Evolutionary conservation across 768 basidiomycete species (phyloP), one percentile per base, ranked within the genome.

Genomic region (Boletus reticuloceps): DNA sequence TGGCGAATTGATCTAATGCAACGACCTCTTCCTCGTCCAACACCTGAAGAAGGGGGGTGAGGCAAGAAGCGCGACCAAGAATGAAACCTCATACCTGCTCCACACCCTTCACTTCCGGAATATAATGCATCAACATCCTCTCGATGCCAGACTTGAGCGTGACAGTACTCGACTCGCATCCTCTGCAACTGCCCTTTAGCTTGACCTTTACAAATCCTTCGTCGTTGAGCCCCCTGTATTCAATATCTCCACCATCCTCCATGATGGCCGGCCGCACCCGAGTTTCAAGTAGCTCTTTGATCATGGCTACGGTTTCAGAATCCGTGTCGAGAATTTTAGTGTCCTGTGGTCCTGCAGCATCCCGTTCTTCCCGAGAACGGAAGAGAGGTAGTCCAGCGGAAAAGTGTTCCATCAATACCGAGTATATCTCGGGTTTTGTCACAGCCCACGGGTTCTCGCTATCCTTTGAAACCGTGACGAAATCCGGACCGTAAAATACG

Each of bases 181-280:
- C 97, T 69, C 97, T 78, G 73, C 97, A 99, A 67, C 94, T 96
- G 29, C 97, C 97, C 78, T 98, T 98, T 56, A 99, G 78, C 71
- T 89, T 96, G 31, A 99, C 79, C 68, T 82, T 82, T 6, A 99
- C 96, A 31, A 90, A 65, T 4, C 89, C 91, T 20, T 83, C 84
- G 60, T 96, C 92, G 47, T 82, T 80, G 65, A 98, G 96, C 4
- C 92, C 94, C 36, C 88, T 82, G 69, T 91, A 99, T 73, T 98
- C 96, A 54, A 99, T 94, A 69, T 98, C 97, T 3, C 97, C 97
- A 0, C 97, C 97, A 53, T 99, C 96, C 70, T 98, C 97, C 91
- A 95, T 95, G 56, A 99, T 98, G 6, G 94, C 91, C 6, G 97
- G 97, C 51, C 97, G 77, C 17, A 99, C 94, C 14, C 97, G 77